Percentiles rank a stretch among this genome's conserved stretches.
Evolutionary conservation across 225 moss, liverwort and hornwort genomes (phyloP).

Genomic region (Pseudoscleropodium purum): DNA sequence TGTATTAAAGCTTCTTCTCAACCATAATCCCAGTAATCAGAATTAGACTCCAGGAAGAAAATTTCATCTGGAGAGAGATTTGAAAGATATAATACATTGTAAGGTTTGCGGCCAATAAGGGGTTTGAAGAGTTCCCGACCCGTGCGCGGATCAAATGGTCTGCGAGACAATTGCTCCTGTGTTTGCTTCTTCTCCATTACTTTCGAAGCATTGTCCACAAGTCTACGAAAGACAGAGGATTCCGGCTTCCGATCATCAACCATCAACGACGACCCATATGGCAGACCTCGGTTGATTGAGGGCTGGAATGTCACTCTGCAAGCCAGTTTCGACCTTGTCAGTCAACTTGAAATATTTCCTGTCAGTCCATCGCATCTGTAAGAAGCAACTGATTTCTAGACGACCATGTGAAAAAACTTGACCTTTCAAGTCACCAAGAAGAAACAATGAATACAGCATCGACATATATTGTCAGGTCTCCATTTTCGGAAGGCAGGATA

Average conservation of each 20-base stretch:
- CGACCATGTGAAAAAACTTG: background rate
- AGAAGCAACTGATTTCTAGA: background rate
- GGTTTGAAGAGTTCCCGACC: conserved; percentile 80
- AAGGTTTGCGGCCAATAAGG: conserved; percentile 62
- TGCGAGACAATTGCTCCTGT: conserved; percentile 44
- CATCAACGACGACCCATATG: conserved; percentile 15
- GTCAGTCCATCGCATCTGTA: background rate
- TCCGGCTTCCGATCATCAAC: conserved; percentile 44
- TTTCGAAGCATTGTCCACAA: conserved; percentile 69
- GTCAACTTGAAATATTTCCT: background rate
- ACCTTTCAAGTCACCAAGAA: background rate
- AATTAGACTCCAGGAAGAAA: background rate
- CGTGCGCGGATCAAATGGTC: conserved; percentile 53
- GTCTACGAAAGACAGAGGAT: conserved; percentile 67
- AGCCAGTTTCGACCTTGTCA: background rate
- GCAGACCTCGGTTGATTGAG: conserved; percentile 55
- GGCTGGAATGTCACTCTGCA: conserved; percentile 83
- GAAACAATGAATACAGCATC: background rate
- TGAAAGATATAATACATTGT: conserved; percentile 25
- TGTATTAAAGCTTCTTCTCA: background rate
- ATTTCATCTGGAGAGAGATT: background rate
- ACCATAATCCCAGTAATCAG: background rate
- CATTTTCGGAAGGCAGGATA: background rate
- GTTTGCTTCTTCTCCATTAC: conserved; percentile 62
- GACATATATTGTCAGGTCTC: background rate